phyloP scores from a whole-genome alignment of 306 rosid species.

The Geum urbanum region DNA sequence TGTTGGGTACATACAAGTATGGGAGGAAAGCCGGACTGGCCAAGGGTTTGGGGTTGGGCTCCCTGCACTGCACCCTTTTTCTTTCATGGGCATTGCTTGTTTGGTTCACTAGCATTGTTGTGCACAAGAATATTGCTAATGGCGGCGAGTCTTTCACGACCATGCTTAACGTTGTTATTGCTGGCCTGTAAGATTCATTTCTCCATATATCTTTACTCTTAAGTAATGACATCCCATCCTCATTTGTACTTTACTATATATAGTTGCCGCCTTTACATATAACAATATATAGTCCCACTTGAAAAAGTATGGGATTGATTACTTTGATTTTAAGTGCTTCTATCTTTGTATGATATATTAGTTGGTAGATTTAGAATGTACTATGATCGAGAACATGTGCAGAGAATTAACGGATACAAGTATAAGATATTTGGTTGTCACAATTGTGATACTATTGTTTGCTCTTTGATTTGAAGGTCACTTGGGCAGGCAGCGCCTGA shows the following conservation, averaged over 20 bases:
- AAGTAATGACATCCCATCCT: background rate
- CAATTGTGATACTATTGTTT: slow-evolving; percentile 9
- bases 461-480: slow-evolving; percentile 46
- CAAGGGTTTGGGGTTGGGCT: slow-evolving; percentile 88
- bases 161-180: slow-evolving; percentile 93
- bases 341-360: background rate
- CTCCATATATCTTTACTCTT: background rate
- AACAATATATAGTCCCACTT: background rate
- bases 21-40: slow-evolving; percentile 87
- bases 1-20: slow-evolving; percentile 56
- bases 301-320: background rate
- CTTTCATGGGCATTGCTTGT: slow-evolving; percentile 88
- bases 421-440: no score
- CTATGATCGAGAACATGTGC: background rate
- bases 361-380: background rate
- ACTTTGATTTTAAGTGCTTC: background rate
- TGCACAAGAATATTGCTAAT: slow-evolving; percentile 81
- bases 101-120: slow-evolving; percentile 87
- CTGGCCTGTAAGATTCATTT: slow-evolving; percentile 76
- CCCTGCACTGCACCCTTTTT: slow-evolving; percentile 84
- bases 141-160: slow-evolving; percentile 97
- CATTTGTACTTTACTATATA: background rate
- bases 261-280: background rate
- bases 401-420: no score
- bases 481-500: slow-evolving; percentile 95